A percentile compares a stretch with the other conserved stretches of the same genome.
phyloP scores from a whole-genome alignment of 2,329 filamentous ascomycete species.

The Aspergillus candidus region DNA sequence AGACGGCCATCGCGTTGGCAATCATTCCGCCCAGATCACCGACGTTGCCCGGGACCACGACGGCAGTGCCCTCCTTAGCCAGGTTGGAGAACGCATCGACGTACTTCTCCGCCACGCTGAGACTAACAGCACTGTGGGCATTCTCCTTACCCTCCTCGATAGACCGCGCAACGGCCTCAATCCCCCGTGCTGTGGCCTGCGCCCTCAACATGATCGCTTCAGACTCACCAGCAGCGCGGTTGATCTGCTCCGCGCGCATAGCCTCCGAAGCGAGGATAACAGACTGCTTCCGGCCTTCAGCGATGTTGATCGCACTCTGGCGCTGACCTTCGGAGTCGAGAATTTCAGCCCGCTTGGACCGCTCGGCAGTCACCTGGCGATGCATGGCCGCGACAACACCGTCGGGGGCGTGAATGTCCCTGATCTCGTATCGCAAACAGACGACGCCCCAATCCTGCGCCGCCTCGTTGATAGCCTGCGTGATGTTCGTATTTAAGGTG shows the following conservation, averaged over 20 bases:
- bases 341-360: constrained; percentile 95
- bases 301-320: constrained; percentile 97
- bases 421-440: constrained; percentile 94
- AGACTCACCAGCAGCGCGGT: constrained; percentile 84
- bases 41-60: constrained; percentile 94
- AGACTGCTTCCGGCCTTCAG: constrained; percentile 93
- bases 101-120: constrained; percentile 94
- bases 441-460: constrained; percentile 95
- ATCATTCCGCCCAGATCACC: constrained; percentile 97
- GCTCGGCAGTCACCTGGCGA: constrained; percentile 92
- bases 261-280: constrained; percentile 96
- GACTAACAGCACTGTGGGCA: constrained; percentile 76
- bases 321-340: constrained; percentile 94
- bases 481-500: constrained; percentile 95
- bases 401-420: constrained; percentile 92
- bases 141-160: constrained; percentile 67
- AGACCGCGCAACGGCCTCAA: constrained; percentile 73
- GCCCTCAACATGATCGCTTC: constrained; percentile 88
- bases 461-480: constrained; percentile 96
- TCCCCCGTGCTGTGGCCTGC: constrained; percentile 75
- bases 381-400: constrained; percentile 97
- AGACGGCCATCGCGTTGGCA: constrained; percentile 88
- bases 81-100: constrained; percentile 90
- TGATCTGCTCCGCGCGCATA: constrained; percentile 83
- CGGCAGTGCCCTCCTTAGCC: constrained; percentile 89